Conservation (phyloP, 1,284 basidiomycete genomes). For the Inonotus obliquus region DNA sequence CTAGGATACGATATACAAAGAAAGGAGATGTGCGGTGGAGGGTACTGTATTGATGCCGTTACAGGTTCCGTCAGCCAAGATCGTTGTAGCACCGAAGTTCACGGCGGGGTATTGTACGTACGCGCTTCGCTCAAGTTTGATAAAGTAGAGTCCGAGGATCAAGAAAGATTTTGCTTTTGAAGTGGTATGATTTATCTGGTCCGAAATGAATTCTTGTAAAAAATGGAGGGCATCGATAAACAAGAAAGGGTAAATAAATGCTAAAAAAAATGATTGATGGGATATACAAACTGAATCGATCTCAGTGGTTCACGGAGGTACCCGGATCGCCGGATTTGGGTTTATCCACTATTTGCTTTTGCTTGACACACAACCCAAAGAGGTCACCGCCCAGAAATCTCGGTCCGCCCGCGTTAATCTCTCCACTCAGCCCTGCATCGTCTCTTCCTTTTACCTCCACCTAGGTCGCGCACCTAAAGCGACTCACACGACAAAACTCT, state of each 20-base stretch:
- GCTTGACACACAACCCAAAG: not conserved
- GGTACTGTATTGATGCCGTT: not conserved
- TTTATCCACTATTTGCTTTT: not conserved
- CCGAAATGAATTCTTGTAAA: not conserved
- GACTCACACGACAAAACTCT: not conserved
- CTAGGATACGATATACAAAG: not conserved
- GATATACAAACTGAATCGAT: not conserved
- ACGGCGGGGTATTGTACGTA: no score
- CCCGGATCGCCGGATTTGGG: not conserved
- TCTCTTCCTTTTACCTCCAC: constrained; percentile 19
- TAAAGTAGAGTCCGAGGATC: no score
- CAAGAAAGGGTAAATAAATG: not conserved
- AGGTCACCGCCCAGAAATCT: not conserved
- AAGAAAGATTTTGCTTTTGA: no score
- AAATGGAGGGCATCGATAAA: not conserved
- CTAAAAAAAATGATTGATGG: not conserved
- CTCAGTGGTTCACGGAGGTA: not conserved
- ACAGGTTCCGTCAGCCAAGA: not conserved
- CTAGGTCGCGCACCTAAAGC: constrained; percentile 15
- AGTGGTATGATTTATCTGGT: not conserved
- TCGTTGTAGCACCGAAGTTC: not conserved
- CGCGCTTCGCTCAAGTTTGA: no score
- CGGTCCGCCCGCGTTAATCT: not conserved
- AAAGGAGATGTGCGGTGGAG: not conserved
- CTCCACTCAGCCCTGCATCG: not conserved